Base-by-base conservation (phyloP, 208 protist genomes). In the Leishmania turanica region DNA sequence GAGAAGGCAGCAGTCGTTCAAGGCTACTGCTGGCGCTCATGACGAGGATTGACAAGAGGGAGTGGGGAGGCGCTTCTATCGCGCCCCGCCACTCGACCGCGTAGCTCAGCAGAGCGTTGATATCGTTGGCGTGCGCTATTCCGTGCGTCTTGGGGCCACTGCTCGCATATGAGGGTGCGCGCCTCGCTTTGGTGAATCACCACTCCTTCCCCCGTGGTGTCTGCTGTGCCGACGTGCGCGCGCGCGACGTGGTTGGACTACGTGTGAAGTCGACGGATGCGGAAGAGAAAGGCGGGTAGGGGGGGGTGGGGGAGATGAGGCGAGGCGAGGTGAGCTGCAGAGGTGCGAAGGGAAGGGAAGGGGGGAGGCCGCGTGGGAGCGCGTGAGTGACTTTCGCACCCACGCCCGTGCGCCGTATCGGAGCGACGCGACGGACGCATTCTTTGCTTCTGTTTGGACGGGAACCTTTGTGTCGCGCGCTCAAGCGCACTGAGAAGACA, bases 1-100 rank as follows among this genome's bases (percentile, higher is more conserved):
- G 72, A 47, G 81, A 77, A 5, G 91, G 91, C 45, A 94, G 84
- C 65, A 94, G 82, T 42, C 84, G 60, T 54, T 91, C 89, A 27
- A 92, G 75, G 42, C 62, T 74, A 1, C 80, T 45, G 60, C 68
- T 84, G 7, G n/a, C 68, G 51, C 45, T 78, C 71, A 85, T 78
- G 62, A 73, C 54, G 73, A 77, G 60, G 76, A 31, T 45, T 37
- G 65, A 58, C 34, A n/a, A n/a, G 34, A 31, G 8, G 37, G 56
- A 58, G 37, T 58, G 51, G 8, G 21, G 56, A 27, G 24, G 31
- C 13, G 19, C 53, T 27, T 77, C 34, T 66, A 31, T n/a, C 2
- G 47, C 24, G 27, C 9, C 6, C 13, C 27, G 27, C 45, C 45
- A 45, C 69, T 73, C 69, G 45, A 34, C n/a, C 54, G 69, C 27